A percentile compares a stretch with the other conserved stretches of the same genome.
Evolutionary conservation across 352 stramenopile genomes (phyloP).

Genomic region (Globisporangium spinosum): DNA sequence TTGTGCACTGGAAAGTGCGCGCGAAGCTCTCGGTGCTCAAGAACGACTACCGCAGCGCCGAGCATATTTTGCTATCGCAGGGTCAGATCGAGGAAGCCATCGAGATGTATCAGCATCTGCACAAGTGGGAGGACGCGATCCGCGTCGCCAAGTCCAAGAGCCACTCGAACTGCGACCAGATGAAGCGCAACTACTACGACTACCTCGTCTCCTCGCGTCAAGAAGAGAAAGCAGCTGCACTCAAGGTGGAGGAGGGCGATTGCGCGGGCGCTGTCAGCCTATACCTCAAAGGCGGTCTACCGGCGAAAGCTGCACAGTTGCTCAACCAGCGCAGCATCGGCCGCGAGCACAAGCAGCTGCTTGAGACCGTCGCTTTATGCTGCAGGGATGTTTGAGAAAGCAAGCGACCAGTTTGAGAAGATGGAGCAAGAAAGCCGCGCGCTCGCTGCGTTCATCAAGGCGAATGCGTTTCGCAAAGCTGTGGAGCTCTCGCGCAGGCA

Average conservation of each 20-base stretch:
- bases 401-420: conserved; percentile 92
- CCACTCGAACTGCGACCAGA: conserved; percentile 73
- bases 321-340: conserved; percentile 86
- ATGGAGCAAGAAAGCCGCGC: conserved; percentile 90
- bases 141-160: conserved; percentile 85
- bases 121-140: conserved; percentile 95
- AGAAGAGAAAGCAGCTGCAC: conserved; percentile 86
- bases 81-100: conserved; percentile 92
- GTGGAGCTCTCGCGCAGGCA: conserved; percentile 90
- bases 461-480: conserved; percentile 89
- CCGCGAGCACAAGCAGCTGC: conserved; percentile 78
- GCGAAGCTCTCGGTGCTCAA: conserved; percentile 81
- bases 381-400: conserved; percentile 91
- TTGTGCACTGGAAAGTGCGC: conserved; percentile 87
- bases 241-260: conserved; percentile 92
- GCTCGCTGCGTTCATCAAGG: conserved; percentile 91
- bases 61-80: conserved; percentile 90
- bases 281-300: conserved; percentile 91
- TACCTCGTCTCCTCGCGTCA: conserved; percentile 91
- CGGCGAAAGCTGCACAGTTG: conserved; percentile 87
- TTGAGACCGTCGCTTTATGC: conserved; percentile 91
- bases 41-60: conserved; percentile 88
- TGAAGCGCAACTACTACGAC: conserved; percentile 91
- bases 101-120: conserved; percentile 93
- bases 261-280: conserved; percentile 88